Evolutionary conservation across 1,284 basidiomycete genomes (phyloP), one percentile per base, ranked within the genome.

Genomic region (Irpex lacteus): DNA sequence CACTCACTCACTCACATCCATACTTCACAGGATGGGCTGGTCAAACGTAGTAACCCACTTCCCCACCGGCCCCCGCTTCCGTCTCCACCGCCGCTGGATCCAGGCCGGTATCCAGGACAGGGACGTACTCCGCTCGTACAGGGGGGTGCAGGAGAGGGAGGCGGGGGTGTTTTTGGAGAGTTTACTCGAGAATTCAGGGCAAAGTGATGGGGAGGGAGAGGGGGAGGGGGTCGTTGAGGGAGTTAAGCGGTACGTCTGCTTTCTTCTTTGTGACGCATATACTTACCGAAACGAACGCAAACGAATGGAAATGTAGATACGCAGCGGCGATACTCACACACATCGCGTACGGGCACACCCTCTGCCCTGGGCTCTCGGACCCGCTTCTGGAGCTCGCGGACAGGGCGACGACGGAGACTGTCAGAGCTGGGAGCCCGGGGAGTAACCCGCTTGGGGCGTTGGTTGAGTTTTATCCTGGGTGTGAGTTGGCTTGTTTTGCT

Each of bases 381-480:
- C 49, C 56, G 1, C 66, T 66, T 21, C 68, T 74, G 13, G 60
- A 61, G 13, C 55, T 71, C 6, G 70, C 69, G 8, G 73, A 72
- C 37, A 59, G 65, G 18, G 66, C 70, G 1, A 67, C 70, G 3
- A 65, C 59, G 1, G 68, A 67, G 52, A 70, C 67, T 5, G 66
- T 69, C 2, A 53, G 63, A 32, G 68, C 66, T 11, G 71, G 70
- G 6, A 69, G 69, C 40, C 67, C 69, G 2, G 74, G 70, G 15
- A 68, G 69, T 26, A 56, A 56, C 3, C 54, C 54, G 9, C 11
- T 56, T 32, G 54, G 54, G 32, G 15, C 32, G 65, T 73, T 85
- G 59, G 84, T 86, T 4, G 85, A 87, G 71, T 85, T 83, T 69
- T 82, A 47, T 47, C 40, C 40, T 47, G 40, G 40, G 40, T 47